Evolutionary conservation across 345 rosid species (phyloP).

Genomic region (Alliaria petiolata): DNA sequence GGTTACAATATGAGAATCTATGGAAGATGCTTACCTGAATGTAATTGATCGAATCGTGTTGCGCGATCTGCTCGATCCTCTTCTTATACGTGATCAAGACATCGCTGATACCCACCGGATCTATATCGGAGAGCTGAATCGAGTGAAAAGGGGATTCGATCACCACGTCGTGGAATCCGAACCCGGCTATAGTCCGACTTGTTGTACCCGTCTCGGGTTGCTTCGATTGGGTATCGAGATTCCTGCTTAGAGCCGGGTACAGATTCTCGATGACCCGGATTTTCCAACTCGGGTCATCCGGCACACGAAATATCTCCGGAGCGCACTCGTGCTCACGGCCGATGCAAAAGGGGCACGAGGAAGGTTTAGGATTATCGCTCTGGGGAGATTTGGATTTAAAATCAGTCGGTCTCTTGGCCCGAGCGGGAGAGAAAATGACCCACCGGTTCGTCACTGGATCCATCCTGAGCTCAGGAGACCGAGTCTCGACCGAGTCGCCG

Average conservation of each 20-base stretch:
- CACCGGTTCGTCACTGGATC: conserved; percentile 60
- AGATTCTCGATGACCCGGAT: conserved; percentile 84
- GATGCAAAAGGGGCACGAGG: conserved; percentile 72
- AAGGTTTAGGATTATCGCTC: conserved; percentile 26
- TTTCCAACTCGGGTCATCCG: conserved; percentile 55
- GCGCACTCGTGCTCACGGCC: conserved; percentile 84
- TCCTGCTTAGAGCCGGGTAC: conserved; percentile 72
- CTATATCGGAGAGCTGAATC: conserved; percentile 52
- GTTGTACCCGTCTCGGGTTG: conserved; percentile 2
- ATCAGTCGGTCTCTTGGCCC: conserved; percentile 75
- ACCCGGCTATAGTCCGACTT: conserved; percentile 38
- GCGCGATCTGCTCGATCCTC: conserved; percentile 64
- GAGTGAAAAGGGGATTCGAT: conserved; percentile 78
- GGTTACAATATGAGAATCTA: neutral
- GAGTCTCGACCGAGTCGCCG: conserved; percentile 25
- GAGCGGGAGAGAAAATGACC: conserved; percentile 76
- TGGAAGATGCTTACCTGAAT: conserved; percentile 45
- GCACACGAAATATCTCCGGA: conserved; percentile 79
- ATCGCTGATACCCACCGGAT: conserved; percentile 51
- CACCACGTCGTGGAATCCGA: conserved; percentile 90
- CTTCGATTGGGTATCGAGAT: conserved; percentile 28
- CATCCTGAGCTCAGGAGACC: conserved; percentile 59
- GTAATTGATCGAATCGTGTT: conserved; percentile 52
- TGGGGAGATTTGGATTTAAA: conserved; percentile 68
- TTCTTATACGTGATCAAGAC: conserved; percentile 61